These are phyloP conservation scores for Ceratocystis variospora DNA, from an alignment of 2,329 filamentous ascomycete species.

Conservation along the genomic window DNA sequence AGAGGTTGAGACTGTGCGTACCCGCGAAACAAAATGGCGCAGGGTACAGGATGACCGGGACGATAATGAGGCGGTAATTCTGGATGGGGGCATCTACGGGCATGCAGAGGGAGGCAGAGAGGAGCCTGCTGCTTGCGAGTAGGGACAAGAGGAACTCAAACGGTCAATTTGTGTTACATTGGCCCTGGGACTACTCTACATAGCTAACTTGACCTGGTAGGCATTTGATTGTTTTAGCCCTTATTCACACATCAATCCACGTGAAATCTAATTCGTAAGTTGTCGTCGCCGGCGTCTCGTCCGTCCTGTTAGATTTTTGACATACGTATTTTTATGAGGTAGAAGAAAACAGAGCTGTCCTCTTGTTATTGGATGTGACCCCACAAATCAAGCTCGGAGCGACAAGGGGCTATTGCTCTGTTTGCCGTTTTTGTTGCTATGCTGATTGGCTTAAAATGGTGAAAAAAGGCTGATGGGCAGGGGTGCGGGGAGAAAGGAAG, in stretches of 20 bases:
- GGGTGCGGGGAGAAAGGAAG: background rate
- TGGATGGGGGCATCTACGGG: slow-evolving; percentile 43
- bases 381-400: slow-evolving; percentile 1
- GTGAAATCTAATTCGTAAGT: no score
- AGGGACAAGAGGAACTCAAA: background rate
- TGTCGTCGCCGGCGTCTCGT: no score
- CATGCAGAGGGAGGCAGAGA: slow-evolving; percentile 24
- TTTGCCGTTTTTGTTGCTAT: background rate
- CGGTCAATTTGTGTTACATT: background rate
- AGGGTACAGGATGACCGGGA: slow-evolving; percentile 47
- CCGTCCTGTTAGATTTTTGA: no score
- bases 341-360: background rate
- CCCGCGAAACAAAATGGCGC: slow-evolving; percentile 36
- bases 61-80: slow-evolving; percentile 44
- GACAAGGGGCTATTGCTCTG: background rate
- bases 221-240: no score
- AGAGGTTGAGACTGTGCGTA: slow-evolving; percentile 28
- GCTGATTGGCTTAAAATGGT: background rate
- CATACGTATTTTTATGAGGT: no score
- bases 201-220: no score
- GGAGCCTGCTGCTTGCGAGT: slow-evolving; percentile 31
- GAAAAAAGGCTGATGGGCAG: background rate
- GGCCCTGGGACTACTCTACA: no score
- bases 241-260: no score
- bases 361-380: background rate